Evolutionary conservation across 2,329 filamentous ascomycete species (phyloP), one percentile per base, ranked within the genome.

Genomic region (Graphium sp.): DNA sequence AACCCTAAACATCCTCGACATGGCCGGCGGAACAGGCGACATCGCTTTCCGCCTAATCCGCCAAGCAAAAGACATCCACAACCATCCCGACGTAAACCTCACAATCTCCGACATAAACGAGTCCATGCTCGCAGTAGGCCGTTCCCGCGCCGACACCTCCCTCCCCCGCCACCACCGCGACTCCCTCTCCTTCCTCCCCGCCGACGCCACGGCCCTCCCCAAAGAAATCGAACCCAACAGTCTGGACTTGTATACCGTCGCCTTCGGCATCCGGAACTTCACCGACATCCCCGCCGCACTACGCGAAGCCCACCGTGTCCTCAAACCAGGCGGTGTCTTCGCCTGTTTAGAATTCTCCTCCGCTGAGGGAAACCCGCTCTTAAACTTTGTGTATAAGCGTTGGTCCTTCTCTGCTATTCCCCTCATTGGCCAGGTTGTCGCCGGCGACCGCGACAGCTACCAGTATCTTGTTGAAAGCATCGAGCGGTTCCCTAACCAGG

Each of bases 391-490:
- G 2, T 98, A 98, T 56, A 92, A 93, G 63, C 68, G 79, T 34
- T 98, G 91, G 85, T 93, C 82, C 35, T 98, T 98, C 50, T 67
- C 74, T 34, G 84, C 83, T 9, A 98, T 98, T 38, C 89, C 89
- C 0, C 52, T 98, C 40, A 94, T 98, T 44, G 91, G 89, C 3
- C 87, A 98, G 56, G 48, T 98, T 35, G 85, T 98, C 11, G 87
- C 89, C 2, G 83, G 82, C 6, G 91, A 98, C 49, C 65, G 87
- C 32, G 87, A 91, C 45, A 93, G 83, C 49, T 98, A 98, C 53
- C 89, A 98, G 61, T 98, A 98, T 54, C 63, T 98, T 7, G 89
- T 98, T 7, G 89, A 98, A 63, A 94, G 85, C 52, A 98, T 98
- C 50, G 85, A 94, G 55, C 62, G 69, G 26, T 95, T 95, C 48